Evolutionary conservation across 2,329 filamentous ascomycete species (phyloP), one percentile per base, ranked within the genome.

Genomic region (Colletotrichum salicis): DNA sequence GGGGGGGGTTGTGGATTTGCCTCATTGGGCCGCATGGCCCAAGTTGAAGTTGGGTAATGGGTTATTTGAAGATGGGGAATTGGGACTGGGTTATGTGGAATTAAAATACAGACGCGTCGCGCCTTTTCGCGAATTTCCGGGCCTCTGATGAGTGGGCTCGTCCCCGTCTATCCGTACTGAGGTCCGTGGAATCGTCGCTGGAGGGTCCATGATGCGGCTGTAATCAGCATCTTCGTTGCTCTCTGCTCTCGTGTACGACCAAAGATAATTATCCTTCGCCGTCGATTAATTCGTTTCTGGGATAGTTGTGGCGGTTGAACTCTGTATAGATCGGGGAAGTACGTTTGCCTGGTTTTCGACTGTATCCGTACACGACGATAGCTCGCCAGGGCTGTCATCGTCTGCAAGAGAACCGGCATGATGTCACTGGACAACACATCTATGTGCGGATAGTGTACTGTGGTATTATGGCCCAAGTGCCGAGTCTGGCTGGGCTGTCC

Each of bases 391-490:
- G 33, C 29, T 54, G 8, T 45, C 41, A 8, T 37, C 27, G 12
- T 63, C 33, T 56, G 37, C 35, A 37, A 52, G 12, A 41, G 19
- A 37, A 27, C 60, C 45, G 19, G 24, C 35, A 67, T 64, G 54
- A 71, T 71, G 70, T 71, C 64, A 71, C 70, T 22, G 62, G 35
- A 60, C 45, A 52, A 71, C 31, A 31, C 33, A n/a, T 41, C 52
- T 15, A 29, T 29, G 27, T 29, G 4, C 27, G 27, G 27, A 29
- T 29, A 29, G 27, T 29, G 27, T 29, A 41, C 37, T 13, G 37
- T 41, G 37, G 37, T 19, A 41, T 8, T 62, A 54, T 41, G 24
- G 62, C 31, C 29, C 54, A 71, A 71, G 48, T 71, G 70, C 70
- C 70, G 65, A 64, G 22, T 60, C 19, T 64, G 69, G 55, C 55